A percentile compares a stretch with the other conserved stretches of the same genome.
Evolutionary conservation across 225 moss, liverwort and hornwort genomes (phyloP).

Genomic region (Bryum argenteum): DNA sequence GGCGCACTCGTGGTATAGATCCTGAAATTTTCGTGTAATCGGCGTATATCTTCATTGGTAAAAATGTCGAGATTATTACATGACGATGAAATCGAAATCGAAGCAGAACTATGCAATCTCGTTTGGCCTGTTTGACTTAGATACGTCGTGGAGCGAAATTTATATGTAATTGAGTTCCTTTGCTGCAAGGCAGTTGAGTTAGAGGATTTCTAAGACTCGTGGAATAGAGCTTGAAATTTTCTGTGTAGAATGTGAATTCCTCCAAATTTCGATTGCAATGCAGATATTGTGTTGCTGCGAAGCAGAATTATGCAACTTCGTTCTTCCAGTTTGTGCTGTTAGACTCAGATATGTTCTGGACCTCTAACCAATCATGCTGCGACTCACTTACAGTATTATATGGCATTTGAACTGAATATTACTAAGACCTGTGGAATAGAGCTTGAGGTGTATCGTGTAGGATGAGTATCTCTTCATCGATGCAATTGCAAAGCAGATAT

Average conservation of each 20-base stretch:
- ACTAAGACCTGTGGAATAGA: not conserved
- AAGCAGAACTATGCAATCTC: not conserved
- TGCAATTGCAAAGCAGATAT: constrained; percentile 18
- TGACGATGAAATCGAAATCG: too few relatives aligned
- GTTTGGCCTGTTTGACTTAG: not conserved
- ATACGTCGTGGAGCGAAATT: not conserved
- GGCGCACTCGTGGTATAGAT: not conserved
- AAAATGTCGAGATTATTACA: not conserved
- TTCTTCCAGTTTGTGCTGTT: not conserved
- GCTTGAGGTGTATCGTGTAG: constrained; percentile 11
- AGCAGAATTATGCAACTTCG: not conserved
- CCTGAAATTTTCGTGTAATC: constrained; percentile 11
- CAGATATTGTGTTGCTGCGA: not conserved
- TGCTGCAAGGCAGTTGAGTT: not conserved
- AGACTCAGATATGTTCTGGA: not conserved
- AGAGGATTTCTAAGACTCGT: not conserved
- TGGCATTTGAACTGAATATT: not conserved
- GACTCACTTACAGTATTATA: not conserved
- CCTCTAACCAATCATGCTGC: not conserved
- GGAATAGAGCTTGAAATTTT: constrained; percentile 4
- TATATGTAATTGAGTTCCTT: not conserved
- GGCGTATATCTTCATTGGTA: not conserved
- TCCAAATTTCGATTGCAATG: constrained; percentile 15
- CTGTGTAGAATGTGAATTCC: constrained; percentile 5
- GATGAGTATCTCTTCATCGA: not conserved